A percentile compares a stretch with the other conserved stretches of the same genome.
Evolutionary conservation across 2,329 filamentous ascomycete species (phyloP).

Genomic region (Sclerotinia nivalis): DNA sequence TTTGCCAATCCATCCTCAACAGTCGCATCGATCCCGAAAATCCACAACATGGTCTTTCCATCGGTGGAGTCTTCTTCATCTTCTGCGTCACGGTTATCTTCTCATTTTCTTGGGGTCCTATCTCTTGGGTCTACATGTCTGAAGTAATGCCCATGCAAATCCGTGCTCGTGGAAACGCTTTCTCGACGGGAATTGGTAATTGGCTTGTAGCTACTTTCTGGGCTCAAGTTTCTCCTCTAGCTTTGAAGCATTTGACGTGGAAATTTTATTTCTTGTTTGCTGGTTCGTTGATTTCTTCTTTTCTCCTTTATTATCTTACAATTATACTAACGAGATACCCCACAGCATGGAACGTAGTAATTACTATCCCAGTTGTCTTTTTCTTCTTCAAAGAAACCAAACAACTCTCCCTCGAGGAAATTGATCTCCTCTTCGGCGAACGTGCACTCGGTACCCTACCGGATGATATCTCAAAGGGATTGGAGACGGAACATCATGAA

Average conservation of each 20-base stretch:
- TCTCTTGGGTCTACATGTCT: constrained; percentile 64
- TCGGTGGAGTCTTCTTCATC: constrained; percentile 65
- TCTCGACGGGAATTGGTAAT: constrained; percentile 59
- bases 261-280: constrained; percentile 61
- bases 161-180: constrained; percentile 58
- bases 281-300: constrained; percentile 18
- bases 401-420: constrained; percentile 40
- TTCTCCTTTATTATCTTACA: neutral
- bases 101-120: constrained; percentile 59
- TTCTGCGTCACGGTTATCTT: constrained; percentile 63
- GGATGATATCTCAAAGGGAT: constrained; percentile 44
- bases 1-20: constrained; percentile 61
- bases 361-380: constrained; percentile 41
- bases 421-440: constrained; percentile 40
- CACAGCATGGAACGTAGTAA: constrained; percentile 38
- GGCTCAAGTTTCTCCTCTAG: constrained; percentile 58
- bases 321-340: neutral
- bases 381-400: constrained; percentile 42
- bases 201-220: constrained; percentile 61
- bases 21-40: constrained; percentile 49
- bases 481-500: constrained; percentile 19
- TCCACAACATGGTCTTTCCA: constrained; percentile 50
- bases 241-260: constrained; percentile 50
- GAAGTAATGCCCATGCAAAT: constrained; percentile 69
- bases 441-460: constrained; percentile 49